Evolutionary conservation across 73 alveolate genomes (phyloP).

Genomic region (Uronychia setigera): DNA sequence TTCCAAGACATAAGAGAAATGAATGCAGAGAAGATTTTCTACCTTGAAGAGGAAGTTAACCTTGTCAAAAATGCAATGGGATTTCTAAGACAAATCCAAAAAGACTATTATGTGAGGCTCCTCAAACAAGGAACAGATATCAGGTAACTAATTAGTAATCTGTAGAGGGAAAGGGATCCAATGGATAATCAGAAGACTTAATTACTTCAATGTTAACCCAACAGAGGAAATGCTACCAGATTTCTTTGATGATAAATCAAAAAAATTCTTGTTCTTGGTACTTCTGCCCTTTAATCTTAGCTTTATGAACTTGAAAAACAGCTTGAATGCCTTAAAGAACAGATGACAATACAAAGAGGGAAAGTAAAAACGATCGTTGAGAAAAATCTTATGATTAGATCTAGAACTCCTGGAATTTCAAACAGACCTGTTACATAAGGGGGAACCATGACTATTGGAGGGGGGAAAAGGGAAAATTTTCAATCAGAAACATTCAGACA

Average conservation of each 20-base stretch:
- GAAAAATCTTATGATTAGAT: too few species aligned
- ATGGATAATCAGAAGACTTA: slow-evolving; percentile 30
- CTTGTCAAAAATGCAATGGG: slow-evolving; percentile 23
- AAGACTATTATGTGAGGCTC: slow-evolving; percentile 28
- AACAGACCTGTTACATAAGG: too few species aligned
- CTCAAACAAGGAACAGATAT: slow-evolving; percentile 28
- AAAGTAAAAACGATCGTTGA: too few species aligned
- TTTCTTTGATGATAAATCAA: slow-evolving; percentile 1
- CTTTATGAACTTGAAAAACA: too few species aligned
- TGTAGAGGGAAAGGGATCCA: slow-evolving; percentile 41
- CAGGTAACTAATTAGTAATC: too few species aligned
- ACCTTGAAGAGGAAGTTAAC: slow-evolving; percentile 39
- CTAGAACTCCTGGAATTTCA: too few species aligned
- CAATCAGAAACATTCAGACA: too few species aligned
- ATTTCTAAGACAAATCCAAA: slow-evolving; percentile 10
- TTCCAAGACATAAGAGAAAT: slow-evolving; percentile 20
- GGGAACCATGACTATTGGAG: too few species aligned
- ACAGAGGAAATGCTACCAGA: slow-evolving; percentile 18
- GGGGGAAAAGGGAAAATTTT: too few species aligned
- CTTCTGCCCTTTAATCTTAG: too few species aligned
- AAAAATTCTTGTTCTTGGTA: not conserved
- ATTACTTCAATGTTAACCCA: slow-evolving; percentile 15
- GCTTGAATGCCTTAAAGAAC: too few species aligned
- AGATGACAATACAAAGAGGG: too few species aligned
- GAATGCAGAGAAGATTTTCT: slow-evolving; percentile 34